phyloP scores from a whole-genome alignment of 1,139 yeast species.

The Sugiyamaella paludigena region DNA sequence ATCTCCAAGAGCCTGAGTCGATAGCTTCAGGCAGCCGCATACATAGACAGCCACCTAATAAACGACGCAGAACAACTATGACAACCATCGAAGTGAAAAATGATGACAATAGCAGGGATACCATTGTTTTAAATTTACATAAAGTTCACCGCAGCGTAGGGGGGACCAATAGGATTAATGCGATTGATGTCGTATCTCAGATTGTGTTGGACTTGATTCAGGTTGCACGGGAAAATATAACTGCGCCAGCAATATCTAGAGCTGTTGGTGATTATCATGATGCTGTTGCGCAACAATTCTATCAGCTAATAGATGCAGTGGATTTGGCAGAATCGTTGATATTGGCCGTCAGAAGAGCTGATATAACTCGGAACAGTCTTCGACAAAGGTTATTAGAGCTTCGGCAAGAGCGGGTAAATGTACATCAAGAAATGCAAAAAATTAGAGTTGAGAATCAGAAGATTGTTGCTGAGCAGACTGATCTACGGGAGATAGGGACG shows the following conservation, averaged over 20 bases:
- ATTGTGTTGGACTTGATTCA: constrained; percentile 22
- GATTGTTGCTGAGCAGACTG: constrained; percentile 6
- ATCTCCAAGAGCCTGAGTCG: too few species aligned
- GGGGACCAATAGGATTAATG: constrained; percentile 27
- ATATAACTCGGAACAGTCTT: constrained; percentile 21
- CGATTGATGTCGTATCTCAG: constrained; percentile 29
- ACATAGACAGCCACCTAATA: neutral
- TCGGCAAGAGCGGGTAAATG: constrained; percentile 22
- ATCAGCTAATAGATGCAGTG: constrained; percentile 23
- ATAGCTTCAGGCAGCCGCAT: too few species aligned
- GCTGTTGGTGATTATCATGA: constrained; percentile 21
- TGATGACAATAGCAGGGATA: neutral
- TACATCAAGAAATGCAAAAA: constrained; percentile 23
- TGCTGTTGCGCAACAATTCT: constrained; percentile 21
- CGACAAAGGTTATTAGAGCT: constrained; percentile 23
- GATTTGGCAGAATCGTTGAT: constrained; percentile 24
- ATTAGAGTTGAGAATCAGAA: constrained; percentile 18
- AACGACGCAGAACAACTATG: constrained; percentile 2
- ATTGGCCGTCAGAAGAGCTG: constrained; percentile 23
- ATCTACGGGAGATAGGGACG: constrained; percentile 19
- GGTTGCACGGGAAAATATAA: constrained; percentile 9
- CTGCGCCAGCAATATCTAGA: constrained; percentile 10
- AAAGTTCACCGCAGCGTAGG: constrained; percentile 22
- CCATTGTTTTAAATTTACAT: constrained; percentile 17
- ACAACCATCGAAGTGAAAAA: neutral